A percentile compares a stretch with the other conserved stretches of the same genome.
These are phyloP conservation scores for Neurospora sp. DNA, from an alignment of 495 filamentous ascomycete species.

Conservation along the genomic window DNA sequence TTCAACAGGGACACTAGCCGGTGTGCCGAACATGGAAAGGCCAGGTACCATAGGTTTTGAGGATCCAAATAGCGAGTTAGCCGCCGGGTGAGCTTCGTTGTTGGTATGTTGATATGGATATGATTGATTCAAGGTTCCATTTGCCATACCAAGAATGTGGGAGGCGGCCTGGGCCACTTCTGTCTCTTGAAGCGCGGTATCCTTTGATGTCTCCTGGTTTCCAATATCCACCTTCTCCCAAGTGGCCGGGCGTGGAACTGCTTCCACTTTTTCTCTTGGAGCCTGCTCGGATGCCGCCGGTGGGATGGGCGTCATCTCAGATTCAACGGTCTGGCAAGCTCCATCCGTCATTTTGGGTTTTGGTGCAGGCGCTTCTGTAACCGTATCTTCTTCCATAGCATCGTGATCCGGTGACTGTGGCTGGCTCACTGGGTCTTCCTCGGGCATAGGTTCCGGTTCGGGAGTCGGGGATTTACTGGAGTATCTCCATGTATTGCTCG, in stretches of 20 bases:
- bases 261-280: neutral
- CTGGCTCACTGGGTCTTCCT: neutral
- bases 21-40: constrained; percentile 18
- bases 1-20: constrained; percentile 4
- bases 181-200: neutral
- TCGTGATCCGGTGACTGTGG: constrained; percentile 7
- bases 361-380: constrained; percentile 1
- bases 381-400: constrained; percentile 26
- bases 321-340: constrained; percentile 35
- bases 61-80: constrained; percentile 6
- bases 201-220: neutral
- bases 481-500: constrained; percentile 60
- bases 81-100: neutral
- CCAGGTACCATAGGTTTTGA: constrained; percentile 2
- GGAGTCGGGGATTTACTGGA: constrained; percentile 57
- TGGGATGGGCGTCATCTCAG: constrained; percentile 18
- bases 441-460: constrained; percentile 28
- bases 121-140: neutral
- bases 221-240: neutral
- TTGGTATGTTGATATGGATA: neutral
- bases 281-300: neutral
- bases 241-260: neutral
- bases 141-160: neutral
- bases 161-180: neutral
- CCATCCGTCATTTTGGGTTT: constrained; percentile 33